Conservation (phyloP, 2,329 filamentous ascomycete genomes). For the Eurotiales sp. region DNA sequence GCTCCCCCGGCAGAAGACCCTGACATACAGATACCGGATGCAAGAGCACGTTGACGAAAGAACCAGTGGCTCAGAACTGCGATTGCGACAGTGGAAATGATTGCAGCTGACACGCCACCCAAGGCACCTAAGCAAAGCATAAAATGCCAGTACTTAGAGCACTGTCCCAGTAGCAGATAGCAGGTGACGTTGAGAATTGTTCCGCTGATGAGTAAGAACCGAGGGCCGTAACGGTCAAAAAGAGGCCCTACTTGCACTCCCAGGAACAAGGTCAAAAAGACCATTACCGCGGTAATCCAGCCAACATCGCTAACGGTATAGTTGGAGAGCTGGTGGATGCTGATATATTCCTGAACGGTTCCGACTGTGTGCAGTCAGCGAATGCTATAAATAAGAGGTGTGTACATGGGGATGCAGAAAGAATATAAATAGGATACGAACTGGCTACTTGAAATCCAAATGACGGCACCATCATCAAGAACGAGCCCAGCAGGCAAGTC, state of each 20-base stretch:
- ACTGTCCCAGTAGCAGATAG: slow-evolving; percentile 48
- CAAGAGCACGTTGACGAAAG: slow-evolving; percentile 32
- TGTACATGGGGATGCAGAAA: too few species aligned
- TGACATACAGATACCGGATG: slow-evolving; percentile 38
- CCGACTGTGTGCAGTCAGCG: too few species aligned
- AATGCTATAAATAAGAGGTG: too few species aligned
- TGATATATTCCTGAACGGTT: slow-evolving; percentile 48
- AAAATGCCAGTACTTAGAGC: slow-evolving; percentile 48
- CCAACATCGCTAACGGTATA: slow-evolving; percentile 46
- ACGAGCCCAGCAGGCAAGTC: too few species aligned
- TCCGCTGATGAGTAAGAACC: slow-evolving; percentile 37
- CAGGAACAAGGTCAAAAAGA: slow-evolving; percentile 44
- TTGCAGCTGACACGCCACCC: slow-evolving; percentile 32
- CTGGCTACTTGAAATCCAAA: too few species aligned
- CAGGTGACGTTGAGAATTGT: slow-evolving; percentile 35
- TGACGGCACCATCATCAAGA: too few species aligned
- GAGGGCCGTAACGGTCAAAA: slow-evolving; percentile 48
- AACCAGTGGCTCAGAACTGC: slow-evolving; percentile 42
- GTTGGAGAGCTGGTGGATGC: slow-evolving; percentile 40
- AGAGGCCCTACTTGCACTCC: slow-evolving; percentile 49
- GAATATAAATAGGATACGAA: too few species aligned
- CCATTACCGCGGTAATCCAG: slow-evolving; percentile 49
- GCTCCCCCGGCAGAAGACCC: slow-evolving; percentile 38
- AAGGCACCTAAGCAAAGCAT: slow-evolving; percentile 37
- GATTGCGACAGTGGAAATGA: slow-evolving; percentile 35